phyloP scores from a whole-genome alignment of 2,329 filamentous ascomycete species.

The Stenocarpella maydis region DNA sequence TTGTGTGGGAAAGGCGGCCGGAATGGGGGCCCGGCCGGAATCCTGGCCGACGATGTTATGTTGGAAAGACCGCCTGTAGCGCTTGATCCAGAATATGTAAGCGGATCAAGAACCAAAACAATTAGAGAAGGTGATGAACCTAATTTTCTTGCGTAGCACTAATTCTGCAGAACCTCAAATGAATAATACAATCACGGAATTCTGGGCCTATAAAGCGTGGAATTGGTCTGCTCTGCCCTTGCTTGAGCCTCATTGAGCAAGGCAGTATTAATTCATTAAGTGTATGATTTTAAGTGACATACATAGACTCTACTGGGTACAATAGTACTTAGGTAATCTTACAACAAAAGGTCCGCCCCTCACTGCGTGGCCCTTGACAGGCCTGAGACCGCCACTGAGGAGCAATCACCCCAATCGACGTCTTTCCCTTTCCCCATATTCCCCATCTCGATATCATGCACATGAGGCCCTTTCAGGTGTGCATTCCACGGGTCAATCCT shows the following conservation, averaged over 20 bases:
- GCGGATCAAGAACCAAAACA: too few species aligned
- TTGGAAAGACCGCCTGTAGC: too few species aligned
- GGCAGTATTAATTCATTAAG: constrained; percentile 3
- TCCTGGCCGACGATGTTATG: too few species aligned
- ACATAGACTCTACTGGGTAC: not conserved
- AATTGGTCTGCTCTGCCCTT: not conserved
- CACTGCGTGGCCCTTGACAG: not conserved
- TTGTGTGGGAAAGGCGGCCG: too few species aligned
- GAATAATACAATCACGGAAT: too few species aligned
- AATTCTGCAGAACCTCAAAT: too few species aligned
- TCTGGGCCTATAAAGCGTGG: too few species aligned
- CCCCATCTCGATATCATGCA: constrained; percentile 13
- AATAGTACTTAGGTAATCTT: not conserved
- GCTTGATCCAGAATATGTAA: too few species aligned
- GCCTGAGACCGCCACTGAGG: not conserved
- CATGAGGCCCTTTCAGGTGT: constrained; percentile 1
- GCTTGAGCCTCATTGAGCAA: not conserved
- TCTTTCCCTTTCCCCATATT: not conserved
- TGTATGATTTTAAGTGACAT: not conserved
- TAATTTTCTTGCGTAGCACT: too few species aligned
- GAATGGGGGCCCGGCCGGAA: too few species aligned
- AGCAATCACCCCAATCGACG: not conserved
- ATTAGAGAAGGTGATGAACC: too few species aligned
- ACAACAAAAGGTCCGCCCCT: not conserved
- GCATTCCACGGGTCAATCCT: constrained; percentile 23